These are phyloP conservation scores for Physcomitrium patens DNA, from an alignment of 225 moss, liverwort and hornwort species.

Conservation along the genomic window DNA sequence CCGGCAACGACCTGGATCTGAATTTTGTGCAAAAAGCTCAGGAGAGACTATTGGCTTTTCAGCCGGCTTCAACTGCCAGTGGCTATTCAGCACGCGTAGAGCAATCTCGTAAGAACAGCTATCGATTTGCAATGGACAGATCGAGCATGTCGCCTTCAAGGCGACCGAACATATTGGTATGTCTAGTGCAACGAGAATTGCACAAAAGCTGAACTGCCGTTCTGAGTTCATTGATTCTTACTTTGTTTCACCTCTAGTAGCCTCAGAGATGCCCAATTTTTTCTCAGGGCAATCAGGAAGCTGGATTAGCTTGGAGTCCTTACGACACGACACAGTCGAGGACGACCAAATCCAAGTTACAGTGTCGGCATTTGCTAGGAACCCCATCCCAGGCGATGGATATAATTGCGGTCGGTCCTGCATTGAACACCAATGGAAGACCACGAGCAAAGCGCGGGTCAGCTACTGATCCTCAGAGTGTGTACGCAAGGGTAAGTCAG, in stretches of 20 bases:
- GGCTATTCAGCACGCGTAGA: not conserved
- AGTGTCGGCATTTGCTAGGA: not conserved
- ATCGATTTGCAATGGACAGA: not conserved
- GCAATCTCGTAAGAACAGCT: no score
- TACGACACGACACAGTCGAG: not conserved
- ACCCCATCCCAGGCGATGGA: conserved; percentile 14
- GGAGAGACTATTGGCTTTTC: not conserved
- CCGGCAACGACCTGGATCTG: no score
- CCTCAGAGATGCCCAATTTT: not conserved
- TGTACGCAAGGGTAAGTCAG: conserved; percentile 56
- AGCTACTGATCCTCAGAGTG: conserved; percentile 69
- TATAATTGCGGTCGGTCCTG: conserved; percentile 53
- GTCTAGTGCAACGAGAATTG: not conserved
- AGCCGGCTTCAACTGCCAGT: not conserved
- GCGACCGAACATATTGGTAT: not conserved
- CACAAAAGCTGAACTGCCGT: not conserved
- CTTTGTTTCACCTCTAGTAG: not conserved
- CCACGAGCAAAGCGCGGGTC: conserved; percentile 71
- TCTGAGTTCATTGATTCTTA: not conserved
- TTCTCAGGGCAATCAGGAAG: not conserved
- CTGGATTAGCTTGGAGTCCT: not conserved
- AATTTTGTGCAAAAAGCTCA: not conserved
- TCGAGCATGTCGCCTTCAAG: not conserved
- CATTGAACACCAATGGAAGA: conserved; percentile 65
- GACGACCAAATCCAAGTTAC: no score